Base-by-base conservation (phyloP, 1,139 yeast genomes). In the Lodderomyces orthopsilosis region DNA sequence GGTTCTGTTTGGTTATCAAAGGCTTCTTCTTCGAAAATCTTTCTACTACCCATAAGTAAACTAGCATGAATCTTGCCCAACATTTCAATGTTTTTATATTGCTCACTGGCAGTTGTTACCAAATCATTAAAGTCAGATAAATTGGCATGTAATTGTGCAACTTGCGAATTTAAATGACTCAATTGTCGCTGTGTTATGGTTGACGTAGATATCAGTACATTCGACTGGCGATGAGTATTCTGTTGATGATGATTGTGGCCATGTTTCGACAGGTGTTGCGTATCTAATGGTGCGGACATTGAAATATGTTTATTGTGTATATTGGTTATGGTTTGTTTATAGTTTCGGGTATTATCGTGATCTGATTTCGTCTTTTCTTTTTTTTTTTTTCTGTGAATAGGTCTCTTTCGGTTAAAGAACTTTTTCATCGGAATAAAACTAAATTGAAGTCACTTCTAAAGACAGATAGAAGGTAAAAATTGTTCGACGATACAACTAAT, bases 51-150 rank as follows among this genome's bases (percentile, higher is more conserved):
- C 84, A 80, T 79, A 53, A 81, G 77, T 50, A 82, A 62, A 18
- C 81, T 69, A 1, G 85, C 85, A 50, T 83, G 88, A 49, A 79
- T 66, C 41, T 79, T 70, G 2, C 87, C 88, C 37, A 83, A 62
- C 47, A 70, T 68, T 53, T 80, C 75, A 26, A 83, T 76, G 24
- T 73, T 66, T 47, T 76, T 74, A 41, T 79, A 82, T 52, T 83
- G 88, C 21, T 69, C 69, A 9, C 79, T 67, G 1, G 86, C 78
- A 10, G 77, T 77, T 35, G 69, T 66, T 37, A 83, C 61, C 49
- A 81, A 62, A 49, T 70, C 77, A 53, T 79, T 80, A 55, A 82
- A 72, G 50, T 81, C 85, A 14, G 72, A 60, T 39, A 82, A 58
- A 51, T 81, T 81, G 5, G 84, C 79, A 48, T 80, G 82, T 10